Evolutionary conservation across 768 basidiomycete genomes (phyloP).

Genomic region (Russula sp.): DNA sequence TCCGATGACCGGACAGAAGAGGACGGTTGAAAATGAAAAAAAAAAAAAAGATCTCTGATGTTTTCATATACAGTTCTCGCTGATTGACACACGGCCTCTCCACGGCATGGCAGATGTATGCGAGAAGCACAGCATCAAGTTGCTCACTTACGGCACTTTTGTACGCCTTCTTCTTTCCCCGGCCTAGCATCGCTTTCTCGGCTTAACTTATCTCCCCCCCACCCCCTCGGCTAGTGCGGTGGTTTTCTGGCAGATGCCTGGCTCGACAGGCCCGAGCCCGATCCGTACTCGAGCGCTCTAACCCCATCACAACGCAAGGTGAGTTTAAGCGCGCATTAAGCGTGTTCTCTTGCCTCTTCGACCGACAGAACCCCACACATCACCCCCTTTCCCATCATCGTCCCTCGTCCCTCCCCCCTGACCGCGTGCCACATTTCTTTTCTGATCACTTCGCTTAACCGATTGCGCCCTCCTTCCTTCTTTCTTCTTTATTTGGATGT

Average conservation of each 20-base stretch:
- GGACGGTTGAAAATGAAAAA: no score
- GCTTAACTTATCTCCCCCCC: slow-evolving; percentile 20
- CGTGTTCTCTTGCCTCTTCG: no score
- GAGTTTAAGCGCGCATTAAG: background rate
- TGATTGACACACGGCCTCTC: slow-evolving; percentile 75
- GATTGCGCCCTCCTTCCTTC: background rate
- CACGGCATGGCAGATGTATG: slow-evolving; percentile 78
- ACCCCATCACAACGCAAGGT: slow-evolving; percentile 84
- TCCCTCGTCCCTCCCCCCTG: no score
- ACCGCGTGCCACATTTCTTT: no score
- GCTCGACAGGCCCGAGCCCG: slow-evolving; percentile 65
- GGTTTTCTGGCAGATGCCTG: slow-evolving; percentile 79
- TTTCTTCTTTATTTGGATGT: no score
- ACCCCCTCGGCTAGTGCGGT: slow-evolving; percentile 55
- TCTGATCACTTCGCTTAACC: no score
- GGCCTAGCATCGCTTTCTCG: slow-evolving; percentile 18
- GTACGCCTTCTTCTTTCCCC: slow-evolving; percentile 44
- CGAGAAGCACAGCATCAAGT: slow-evolving; percentile 63
- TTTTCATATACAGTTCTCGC: slow-evolving; percentile 56
- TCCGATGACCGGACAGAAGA: slow-evolving; percentile 17
- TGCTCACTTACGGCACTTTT: slow-evolving; percentile 79
- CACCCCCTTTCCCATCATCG: background rate
- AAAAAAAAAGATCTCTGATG: slow-evolving; percentile 4
- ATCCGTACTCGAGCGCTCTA: slow-evolving; percentile 61
- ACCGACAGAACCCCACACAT: background rate